These are phyloP conservation scores for Allium fistulosum DNA, from an alignment of 106 monocot species.

Conservation along the genomic window DNA sequence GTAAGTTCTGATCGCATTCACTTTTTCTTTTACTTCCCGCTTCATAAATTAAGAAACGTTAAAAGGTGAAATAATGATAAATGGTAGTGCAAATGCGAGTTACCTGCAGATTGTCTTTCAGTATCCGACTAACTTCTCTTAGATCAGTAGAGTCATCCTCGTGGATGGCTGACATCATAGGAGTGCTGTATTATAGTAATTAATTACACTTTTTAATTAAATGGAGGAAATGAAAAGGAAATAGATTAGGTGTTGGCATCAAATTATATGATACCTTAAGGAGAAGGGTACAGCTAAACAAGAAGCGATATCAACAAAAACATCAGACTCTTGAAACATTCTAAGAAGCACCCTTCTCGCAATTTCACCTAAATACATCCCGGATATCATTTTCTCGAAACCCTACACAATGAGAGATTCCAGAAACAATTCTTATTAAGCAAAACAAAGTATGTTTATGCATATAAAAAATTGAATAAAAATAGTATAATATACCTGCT, in stretches of 20 bases:
- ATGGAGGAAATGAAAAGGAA: background rate
- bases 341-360: conserved; percentile 56
- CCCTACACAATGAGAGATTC: conserved; percentile 31
- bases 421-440: background rate
- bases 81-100: background rate
- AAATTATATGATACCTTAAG: conserved; percentile 36
- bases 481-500: conserved; percentile 40
- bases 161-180: conserved; percentile 66
- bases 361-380: conserved; percentile 86
- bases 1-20: no score
- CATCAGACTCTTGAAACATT: conserved; percentile 59
- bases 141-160: conserved; percentile 67
- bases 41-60: background rate
- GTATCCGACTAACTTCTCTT: conserved; percentile 50
- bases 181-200: conserved; percentile 31
- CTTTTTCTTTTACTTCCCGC: no score
- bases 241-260: background rate
- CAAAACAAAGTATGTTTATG: background rate
- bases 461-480: background rate
- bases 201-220: background rate
- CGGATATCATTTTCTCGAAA: conserved; percentile 94
- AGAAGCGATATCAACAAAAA: conserved; percentile 44
- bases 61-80: background rate
- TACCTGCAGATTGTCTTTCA: conserved; percentile 55
- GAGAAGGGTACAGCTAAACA: conserved; percentile 40